phyloP scores from a whole-genome alignment of 306 rosid genomes.

The Morella rubra region DNA sequence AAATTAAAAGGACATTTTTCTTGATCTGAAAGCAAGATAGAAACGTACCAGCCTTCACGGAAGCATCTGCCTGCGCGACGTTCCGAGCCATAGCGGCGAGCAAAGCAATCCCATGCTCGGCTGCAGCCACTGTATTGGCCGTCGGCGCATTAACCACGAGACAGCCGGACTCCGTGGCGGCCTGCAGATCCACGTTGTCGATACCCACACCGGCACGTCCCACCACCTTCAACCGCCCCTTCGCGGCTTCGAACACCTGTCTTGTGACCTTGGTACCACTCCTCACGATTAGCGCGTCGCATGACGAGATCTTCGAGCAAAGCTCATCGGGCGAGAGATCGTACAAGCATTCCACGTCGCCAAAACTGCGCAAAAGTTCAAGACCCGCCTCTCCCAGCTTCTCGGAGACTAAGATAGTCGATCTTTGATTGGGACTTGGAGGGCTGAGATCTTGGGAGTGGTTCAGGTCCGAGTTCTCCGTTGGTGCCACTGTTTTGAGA shows the following conservation, averaged over 20 bases:
- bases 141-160: constrained; percentile 89
- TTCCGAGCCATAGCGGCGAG: constrained; percentile 86
- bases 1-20: neutral
- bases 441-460: constrained; percentile 17
- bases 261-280: constrained; percentile 81
- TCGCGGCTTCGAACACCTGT: constrained; percentile 59
- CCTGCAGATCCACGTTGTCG: constrained; percentile 91
- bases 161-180: constrained; percentile 89
- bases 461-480: neutral
- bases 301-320: constrained; percentile 59
- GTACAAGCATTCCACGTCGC: constrained; percentile 63
- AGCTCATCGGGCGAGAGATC: constrained; percentile 58
- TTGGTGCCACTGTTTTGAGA: constrained; percentile 33
- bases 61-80: constrained; percentile 84
- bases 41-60: constrained; percentile 69
- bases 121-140: constrained; percentile 84
- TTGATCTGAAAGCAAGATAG: neutral
- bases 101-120: constrained; percentile 85
- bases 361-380: constrained; percentile 50
- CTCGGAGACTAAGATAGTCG: constrained; percentile 75
- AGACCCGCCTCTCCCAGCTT: constrained; percentile 84
- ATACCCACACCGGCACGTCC: constrained; percentile 97
- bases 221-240: constrained; percentile 83
- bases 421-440: constrained; percentile 3
- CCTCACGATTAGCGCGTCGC: constrained; percentile 81